Evolutionary conservation across 2,329 filamentous ascomycete genomes (phyloP), one percentile per base, ranked within the genome.

Genomic region (Colletotrichum sp.): DNA sequence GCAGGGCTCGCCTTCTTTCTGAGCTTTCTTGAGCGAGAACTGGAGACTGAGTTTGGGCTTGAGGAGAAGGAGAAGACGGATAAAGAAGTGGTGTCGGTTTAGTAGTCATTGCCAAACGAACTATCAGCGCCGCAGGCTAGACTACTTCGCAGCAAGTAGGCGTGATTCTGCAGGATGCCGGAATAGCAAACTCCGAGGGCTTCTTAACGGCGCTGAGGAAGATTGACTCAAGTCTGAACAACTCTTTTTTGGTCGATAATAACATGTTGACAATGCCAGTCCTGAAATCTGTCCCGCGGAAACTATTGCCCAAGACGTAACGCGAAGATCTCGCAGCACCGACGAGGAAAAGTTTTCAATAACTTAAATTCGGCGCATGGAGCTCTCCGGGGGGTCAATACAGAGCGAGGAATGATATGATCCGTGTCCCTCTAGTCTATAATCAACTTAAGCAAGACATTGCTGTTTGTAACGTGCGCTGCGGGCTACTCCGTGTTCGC

Each of bases 31-130:
- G 80, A 81, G 57, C 76, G 76, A 57, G 77, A 79, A 7, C 67
- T 81, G 18, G 76, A 81, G 18, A 82, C 80, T 0, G 70, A 81
- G 33, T 82, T 76, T 64, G 80, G 80, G 3, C 54, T 81, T 12
- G 76, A 80, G 51, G 65, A 77, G 24, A 69, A 57, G 29, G 51
- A 75, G 62, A 54, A 76, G 13, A 33, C n/a, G 33, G 33, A 43
- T 8, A 62, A 29, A 38, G 33, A 12, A 16, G 13, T 9, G 8
- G 8, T 21, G 13, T 15, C 31, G 12, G 33, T 62, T 62, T 62
- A 31, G 29, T 27, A 13, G 29, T 43, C 33, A 24, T 5, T 51
- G n/a, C 12, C 43, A 21, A 24, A 11, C n/a, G 21, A 51, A 12
- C 11, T 51, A 21, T 12, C n/a, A 21, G 6, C 11, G n/a, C n/a